These are phyloP conservation scores for Mesembryanthemum crystallinum DNA, from an alignment of 148 eudicot species.

Conservation along the genomic window DNA sequence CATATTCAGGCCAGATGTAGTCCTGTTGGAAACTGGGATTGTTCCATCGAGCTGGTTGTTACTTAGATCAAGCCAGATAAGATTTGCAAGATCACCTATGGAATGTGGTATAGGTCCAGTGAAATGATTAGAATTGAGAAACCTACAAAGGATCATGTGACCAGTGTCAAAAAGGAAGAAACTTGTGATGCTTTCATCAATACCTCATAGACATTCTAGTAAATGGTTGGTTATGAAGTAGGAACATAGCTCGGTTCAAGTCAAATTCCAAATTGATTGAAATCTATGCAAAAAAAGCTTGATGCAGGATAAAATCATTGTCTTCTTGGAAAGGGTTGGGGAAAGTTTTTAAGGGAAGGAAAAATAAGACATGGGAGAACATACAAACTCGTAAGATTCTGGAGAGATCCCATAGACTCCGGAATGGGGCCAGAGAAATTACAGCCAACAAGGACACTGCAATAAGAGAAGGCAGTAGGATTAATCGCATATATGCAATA, in stretches of 20 bases:
- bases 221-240: background rate
- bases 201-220: background rate
- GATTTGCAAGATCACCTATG: constrained; percentile 50
- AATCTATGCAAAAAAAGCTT: background rate
- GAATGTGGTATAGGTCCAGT: constrained; percentile 49
- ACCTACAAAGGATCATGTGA: constrained; percentile 27
- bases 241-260: background rate
- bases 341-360: too few species aligned
- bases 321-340: background rate
- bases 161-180: background rate
- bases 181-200: background rate
- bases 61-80: constrained; percentile 73
- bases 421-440: constrained; percentile 34
- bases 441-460: constrained; percentile 31
- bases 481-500: background rate
- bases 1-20: constrained; percentile 60
- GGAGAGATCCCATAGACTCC: constrained; percentile 31
- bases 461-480: background rate
- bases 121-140: constrained; percentile 40
- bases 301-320: background rate
- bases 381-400: constrained; percentile 27
- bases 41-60: constrained; percentile 57
- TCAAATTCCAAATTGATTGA: background rate
- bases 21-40: constrained; percentile 57
- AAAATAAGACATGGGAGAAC: background rate